Evolutionary conservation across 2,329 filamentous ascomycete species (phyloP), one percentile per base, ranked within the genome.

Genomic region (Hirsutella rhossiliensis): DNA sequence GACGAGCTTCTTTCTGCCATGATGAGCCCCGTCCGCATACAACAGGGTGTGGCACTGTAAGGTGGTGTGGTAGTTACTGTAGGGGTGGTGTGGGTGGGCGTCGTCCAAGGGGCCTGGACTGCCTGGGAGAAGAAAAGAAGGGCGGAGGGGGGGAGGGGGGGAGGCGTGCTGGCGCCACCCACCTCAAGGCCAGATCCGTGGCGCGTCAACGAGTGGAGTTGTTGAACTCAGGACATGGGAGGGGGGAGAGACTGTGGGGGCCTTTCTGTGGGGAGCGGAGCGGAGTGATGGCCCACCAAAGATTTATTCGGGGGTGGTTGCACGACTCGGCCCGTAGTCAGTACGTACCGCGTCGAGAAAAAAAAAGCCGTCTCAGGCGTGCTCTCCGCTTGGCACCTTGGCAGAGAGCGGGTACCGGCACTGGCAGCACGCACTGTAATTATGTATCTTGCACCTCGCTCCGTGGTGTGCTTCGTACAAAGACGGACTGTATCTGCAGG

Each of bases 131-230:
- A 6, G 23, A 27, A 27, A 27, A 27, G 38, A 40, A 5, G 34
- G 34, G 34, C 13, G 32, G 32, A n/a, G 32, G 13, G 32, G 32
- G 7, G 19, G 29, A n/a, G 20, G 20, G 30, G 12, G 41, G 32
- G 18, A 41, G 30, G 32, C 43, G 20, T 46, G 43, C 23, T 27
- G 23, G 23, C 23, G 9, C 23, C 23, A 27, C 23, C 23, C 23
- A 23, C 23, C 23, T 23, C 23, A 48, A 46, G 48, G 43, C 50
- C 48, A 50, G 48, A 49, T 51, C 45, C 47, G 48, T 48, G 42
- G 46, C 46, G 39, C 48, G 46, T 48, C 48, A 39, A 42, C 29
- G 23, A 23, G 23, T 23, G 23, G 23, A 23, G 23, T 23, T 29
- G 38, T 45, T 45, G 47, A 37, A 37, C 34, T 37, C 34, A 37